These are phyloP conservation scores for Penicillium concentricum DNA, from an alignment of 2,329 filamentous ascomycete genomes.

Conservation along the genomic window DNA sequence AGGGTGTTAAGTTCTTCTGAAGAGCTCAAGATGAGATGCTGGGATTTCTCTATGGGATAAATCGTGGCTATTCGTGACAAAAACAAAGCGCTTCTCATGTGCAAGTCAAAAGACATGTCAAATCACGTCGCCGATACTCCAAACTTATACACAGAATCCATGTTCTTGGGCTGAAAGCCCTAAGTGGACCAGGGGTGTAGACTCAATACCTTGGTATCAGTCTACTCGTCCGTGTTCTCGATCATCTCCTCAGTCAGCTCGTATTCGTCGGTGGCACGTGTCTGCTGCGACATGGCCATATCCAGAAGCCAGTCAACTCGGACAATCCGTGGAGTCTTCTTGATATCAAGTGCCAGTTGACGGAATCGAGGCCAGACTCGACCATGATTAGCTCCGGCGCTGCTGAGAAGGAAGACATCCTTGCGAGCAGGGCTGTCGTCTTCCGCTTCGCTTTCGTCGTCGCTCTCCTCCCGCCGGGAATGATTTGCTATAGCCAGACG, in stretches of 20 bases:
- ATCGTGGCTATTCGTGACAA: constrained; percentile 27
- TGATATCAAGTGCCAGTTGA: constrained; percentile 72
- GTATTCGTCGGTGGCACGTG: constrained; percentile 67
- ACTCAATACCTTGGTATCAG: neutral
- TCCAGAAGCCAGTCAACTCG: constrained; percentile 86
- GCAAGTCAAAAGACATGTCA: constrained; percentile 2
- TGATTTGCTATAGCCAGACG: constrained; percentile 67
- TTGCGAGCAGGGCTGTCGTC: constrained; percentile 62
- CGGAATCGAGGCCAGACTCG: constrained; percentile 77
- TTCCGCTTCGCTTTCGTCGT: constrained; percentile 51
- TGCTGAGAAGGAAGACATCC: constrained; percentile 80
- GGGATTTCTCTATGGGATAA: constrained; percentile 10
- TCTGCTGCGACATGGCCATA: constrained; percentile 82
- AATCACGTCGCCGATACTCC: constrained; percentile 5
- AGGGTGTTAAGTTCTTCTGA: constrained; percentile 97
- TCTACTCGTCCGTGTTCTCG: constrained; percentile 22
- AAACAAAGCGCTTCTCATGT: constrained; percentile 14
- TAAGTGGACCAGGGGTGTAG: neutral
- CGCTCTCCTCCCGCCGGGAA: constrained; percentile 52
- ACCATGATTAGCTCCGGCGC: constrained; percentile 64
- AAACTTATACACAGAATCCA: constrained; percentile 6
- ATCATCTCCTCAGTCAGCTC: constrained; percentile 38
- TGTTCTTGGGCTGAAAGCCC: neutral
- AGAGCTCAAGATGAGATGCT: constrained; percentile 8
- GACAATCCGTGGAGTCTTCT: constrained; percentile 79